Evolutionary conservation across 306 rosid species (phyloP), one percentile per base, ranked within the genome.

Genomic region (Trifolium fragiferum): DNA sequence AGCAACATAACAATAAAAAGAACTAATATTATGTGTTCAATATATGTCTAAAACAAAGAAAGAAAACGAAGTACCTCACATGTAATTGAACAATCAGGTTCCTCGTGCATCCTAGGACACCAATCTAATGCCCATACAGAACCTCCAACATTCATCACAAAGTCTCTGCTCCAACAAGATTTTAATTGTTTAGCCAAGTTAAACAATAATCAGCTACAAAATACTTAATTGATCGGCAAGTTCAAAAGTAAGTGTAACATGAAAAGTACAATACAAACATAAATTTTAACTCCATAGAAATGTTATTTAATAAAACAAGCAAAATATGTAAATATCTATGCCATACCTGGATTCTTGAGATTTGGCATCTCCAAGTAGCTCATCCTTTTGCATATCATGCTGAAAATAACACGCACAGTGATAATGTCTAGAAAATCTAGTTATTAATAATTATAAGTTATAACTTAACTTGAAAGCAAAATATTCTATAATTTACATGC

Each of bases 71-170:
- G 62, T 89, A 89, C 98, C 98, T 94, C 96, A 35, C 96, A 82
- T 82, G 86, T 90, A 38, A 79, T 43, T 77, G 72, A 72, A 83
- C 84, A 61, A 49, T 86, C 89, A 8, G 85, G 80, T 25, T 62
- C 83, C 81, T 74, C 83, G 62, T 80, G 85, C 70, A 87, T 81
- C 84, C 68, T 84, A 66, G 97, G 97, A 82, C 97, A 94, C 99
- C 99, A 94, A 81, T 94, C 95, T 82, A 94, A 67, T 18, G 96
- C 95, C 97, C 96, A 94, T 72, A 92, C 89, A 44, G 89, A 72
- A 60, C 99, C 97, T 78, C 99, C 97, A 81, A 81, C 97, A 85
- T 88, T 66, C 92, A 94, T 85, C 79, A 86, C 86, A 86, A 85
- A 92, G 80, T 94, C 94, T 81, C 84, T 90, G 87, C 87, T 46